Evolutionary conservation across 225 moss, liverwort and hornwort genomes (phyloP).

Genomic region (Sphagnum tenellum): DNA sequence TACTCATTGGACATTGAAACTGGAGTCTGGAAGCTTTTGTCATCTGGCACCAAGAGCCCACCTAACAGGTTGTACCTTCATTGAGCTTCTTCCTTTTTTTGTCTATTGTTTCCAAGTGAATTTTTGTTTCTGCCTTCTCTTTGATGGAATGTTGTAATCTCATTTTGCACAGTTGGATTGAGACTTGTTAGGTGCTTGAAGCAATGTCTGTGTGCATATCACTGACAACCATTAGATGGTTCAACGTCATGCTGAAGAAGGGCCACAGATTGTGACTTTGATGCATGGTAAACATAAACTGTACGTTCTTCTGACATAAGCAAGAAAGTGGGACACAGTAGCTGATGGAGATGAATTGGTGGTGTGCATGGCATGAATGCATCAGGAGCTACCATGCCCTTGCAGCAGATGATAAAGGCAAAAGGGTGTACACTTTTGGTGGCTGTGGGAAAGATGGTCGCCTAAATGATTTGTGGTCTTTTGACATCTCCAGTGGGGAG

Average conservation of each 20-base stretch:
- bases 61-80: conserved; percentile 45
- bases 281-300: too few species aligned
- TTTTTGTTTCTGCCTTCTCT: too few species aligned
- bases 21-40: conserved; percentile 69
- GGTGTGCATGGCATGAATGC: background rate
- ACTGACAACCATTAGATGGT: too few species aligned
- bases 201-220: too few species aligned
- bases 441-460: conserved; percentile 76
- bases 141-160: too few species aligned
- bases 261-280: too few species aligned
- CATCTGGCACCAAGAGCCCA: conserved; percentile 46
- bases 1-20: conserved; percentile 47
- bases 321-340: background rate
- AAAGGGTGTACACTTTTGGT: conserved; percentile 63
- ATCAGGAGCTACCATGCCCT: conserved; percentile 84
- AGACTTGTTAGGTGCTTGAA: too few species aligned
- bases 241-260: too few species aligned
- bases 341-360: background rate
- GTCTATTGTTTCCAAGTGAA: background rate
- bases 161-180: too few species aligned
- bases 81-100: background rate
- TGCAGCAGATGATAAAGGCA: conserved; percentile 44
- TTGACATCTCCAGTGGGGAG: conserved; percentile 29
- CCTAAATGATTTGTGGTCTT: conserved; percentile 81
- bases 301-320: too few species aligned